A percentile compares a stretch with the other conserved stretches of the same genome.
These are phyloP conservation scores for Boeremia exigua DNA, from an alignment of 2,329 filamentous ascomycete species.

Conservation along the genomic window DNA sequence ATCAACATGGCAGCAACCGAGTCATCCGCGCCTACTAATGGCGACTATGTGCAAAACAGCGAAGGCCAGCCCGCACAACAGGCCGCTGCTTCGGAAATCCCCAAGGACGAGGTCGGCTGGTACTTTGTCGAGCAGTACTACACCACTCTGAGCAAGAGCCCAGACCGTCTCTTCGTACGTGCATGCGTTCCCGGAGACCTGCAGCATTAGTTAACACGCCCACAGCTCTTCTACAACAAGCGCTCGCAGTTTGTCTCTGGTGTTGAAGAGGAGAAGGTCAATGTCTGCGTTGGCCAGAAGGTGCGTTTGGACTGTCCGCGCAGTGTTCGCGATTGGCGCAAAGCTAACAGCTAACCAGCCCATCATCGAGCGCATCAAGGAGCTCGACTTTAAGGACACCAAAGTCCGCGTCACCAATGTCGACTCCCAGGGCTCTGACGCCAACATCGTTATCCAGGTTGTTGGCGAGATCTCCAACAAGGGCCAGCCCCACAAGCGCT, in stretches of 20 bases:
- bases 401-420: constrained; percentile 99
- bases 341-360: constrained; percentile 59
- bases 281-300: constrained; percentile 85
- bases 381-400: constrained; percentile 93
- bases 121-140: constrained; percentile 99
- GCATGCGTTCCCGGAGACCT: not conserved
- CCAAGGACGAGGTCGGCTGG: constrained; percentile 97
- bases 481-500: constrained; percentile 87
- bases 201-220: constrained; percentile 26
- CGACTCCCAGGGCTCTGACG: constrained; percentile 89
- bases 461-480: constrained; percentile 99
- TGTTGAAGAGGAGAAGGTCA: constrained; percentile 84
- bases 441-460: constrained; percentile 96
- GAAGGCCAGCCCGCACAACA: constrained; percentile 41
- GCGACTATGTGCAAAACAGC: constrained; percentile 56
- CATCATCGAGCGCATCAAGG: constrained; percentile 93
- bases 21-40: constrained; percentile 52
- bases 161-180: constrained; percentile 82
- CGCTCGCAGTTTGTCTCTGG: constrained; percentile 94
- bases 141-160: constrained; percentile 91
- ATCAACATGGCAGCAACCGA: constrained; percentile 46
- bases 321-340: not conserved
- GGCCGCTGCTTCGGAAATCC: constrained; percentile 53
- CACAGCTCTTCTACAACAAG: constrained; percentile 89
- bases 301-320: constrained; percentile 59